Conservation (phyloP, 2,329 filamentous ascomycete genomes). For the Fusarium sp. region DNA sequence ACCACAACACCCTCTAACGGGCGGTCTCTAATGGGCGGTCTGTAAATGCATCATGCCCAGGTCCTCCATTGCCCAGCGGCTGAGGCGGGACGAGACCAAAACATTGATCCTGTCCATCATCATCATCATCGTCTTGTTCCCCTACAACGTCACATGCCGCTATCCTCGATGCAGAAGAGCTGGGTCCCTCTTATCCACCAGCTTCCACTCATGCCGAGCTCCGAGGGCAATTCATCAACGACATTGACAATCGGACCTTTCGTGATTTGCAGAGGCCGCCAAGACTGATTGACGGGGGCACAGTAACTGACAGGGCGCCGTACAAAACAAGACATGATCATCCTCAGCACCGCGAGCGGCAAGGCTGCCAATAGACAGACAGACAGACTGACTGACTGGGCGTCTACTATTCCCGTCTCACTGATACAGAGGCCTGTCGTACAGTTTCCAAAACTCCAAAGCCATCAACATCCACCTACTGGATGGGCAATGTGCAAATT, state of each 20-base stretch:
- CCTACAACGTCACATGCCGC: background rate
- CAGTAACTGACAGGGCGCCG: constrained; percentile 27
- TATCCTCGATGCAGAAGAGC: no score
- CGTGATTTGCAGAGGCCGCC: background rate
- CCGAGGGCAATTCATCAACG: no score
- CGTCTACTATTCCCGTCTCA: background rate
- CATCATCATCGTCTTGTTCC: background rate
- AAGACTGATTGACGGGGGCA: background rate
- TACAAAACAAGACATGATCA: background rate
- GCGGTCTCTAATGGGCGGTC: background rate
- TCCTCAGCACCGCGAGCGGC: background rate
- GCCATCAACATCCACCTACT: background rate
- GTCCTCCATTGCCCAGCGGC: background rate
- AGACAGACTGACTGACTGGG: background rate
- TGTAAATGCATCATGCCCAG: background rate
- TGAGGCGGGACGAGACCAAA: background rate
- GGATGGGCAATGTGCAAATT: constrained; percentile 27
- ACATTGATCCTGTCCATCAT: background rate
- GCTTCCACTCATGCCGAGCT: no score
- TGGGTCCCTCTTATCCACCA: no score
- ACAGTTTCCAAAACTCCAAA: background rate
- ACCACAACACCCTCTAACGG: background rate
- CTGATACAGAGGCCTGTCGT: background rate
- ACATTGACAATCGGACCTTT: constrained; percentile 6
- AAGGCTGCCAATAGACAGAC: background rate